Evolutionary conservation across 2,329 filamentous ascomycete species (phyloP).

Genomic region (Verticillium isaacii): DNA sequence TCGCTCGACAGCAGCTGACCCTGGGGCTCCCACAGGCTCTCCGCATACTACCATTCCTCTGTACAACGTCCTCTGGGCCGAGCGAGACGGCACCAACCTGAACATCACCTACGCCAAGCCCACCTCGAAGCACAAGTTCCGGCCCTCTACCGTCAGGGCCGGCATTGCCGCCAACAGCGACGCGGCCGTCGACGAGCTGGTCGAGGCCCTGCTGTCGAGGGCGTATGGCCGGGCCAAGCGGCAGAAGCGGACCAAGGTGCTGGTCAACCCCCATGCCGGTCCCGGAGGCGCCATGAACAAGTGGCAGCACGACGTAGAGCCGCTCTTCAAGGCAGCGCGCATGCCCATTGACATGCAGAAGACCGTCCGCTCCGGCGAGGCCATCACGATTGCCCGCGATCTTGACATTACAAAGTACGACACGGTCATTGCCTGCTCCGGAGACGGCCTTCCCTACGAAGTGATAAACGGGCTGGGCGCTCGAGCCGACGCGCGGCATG

Average conservation of each 20-base stretch:
- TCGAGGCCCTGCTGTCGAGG: conserved; percentile 57
- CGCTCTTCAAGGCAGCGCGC: conserved; percentile 75
- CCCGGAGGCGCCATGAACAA: conserved; percentile 69
- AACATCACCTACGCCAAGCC: conserved; percentile 68
- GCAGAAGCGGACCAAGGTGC: conserved; percentile 75
- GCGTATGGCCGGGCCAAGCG: conserved; percentile 67
- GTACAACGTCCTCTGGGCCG: conserved; percentile 81
- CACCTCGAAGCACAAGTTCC: conserved; percentile 53
- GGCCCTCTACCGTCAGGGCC: conserved; percentile 49
- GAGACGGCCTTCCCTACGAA: conserved; percentile 87
- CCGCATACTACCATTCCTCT: conserved; percentile 53
- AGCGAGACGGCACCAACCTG: conserved; percentile 55
- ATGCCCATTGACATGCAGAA: conserved; percentile 70
- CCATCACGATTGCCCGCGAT: conserved; percentile 67
- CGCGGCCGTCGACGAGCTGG: conserved; percentile 52
- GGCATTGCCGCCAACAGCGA: conserved; percentile 18
- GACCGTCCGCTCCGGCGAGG: conserved; percentile 72
- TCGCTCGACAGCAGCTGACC: neutral
- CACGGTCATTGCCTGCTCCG: conserved; percentile 82
- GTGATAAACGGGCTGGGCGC: conserved; percentile 89
- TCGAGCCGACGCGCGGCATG: conserved; percentile 68
- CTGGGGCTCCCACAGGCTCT: neutral
- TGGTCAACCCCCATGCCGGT: conserved; percentile 89
- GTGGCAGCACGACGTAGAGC: conserved; percentile 72
- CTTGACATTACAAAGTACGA: conserved; percentile 79